Percentiles rank a stretch among this genome's conserved stretches.
These are phyloP conservation scores for Populus deltoides DNA, from an alignment of 345 rosid genomes.

Conservation along the genomic window DNA sequence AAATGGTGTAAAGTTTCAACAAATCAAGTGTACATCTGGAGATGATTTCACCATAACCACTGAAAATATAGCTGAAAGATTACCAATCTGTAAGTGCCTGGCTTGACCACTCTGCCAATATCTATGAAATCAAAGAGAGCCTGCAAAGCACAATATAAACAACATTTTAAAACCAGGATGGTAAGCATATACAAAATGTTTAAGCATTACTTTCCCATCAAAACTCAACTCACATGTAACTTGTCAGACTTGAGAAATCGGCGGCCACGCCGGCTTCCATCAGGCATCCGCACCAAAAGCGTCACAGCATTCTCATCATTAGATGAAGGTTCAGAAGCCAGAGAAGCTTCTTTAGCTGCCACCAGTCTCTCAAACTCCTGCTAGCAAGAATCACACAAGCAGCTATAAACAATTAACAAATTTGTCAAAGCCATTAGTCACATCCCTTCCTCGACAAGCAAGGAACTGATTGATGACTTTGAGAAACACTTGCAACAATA, in stretches of 20 bases:
- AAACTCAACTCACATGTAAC: slow-evolving; percentile 60
- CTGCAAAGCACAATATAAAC: slow-evolving; percentile 42
- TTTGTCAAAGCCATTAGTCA: background rate
- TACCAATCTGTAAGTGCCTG: slow-evolving; percentile 93
- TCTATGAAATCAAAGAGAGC: slow-evolving; percentile 90
- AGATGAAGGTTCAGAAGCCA: slow-evolving; percentile 80
- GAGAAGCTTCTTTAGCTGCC: slow-evolving; percentile 86
- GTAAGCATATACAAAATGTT: background rate
- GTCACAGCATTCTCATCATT: slow-evolving; percentile 83
- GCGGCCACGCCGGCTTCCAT: slow-evolving; percentile 89
- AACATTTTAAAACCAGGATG: background rate
- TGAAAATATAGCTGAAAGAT: slow-evolving; percentile 6
- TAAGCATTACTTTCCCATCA: background rate
- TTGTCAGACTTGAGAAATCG: slow-evolving; percentile 79
- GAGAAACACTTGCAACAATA: background rate
- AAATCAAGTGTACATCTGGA: background rate
- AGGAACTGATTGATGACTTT: background rate
- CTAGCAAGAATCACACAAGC: slow-evolving; percentile 1
- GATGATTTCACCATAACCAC: background rate
- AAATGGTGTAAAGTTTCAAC: background rate
- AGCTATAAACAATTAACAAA: slow-evolving; percentile 7
- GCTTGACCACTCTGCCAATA: slow-evolving; percentile 77
- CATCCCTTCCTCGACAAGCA: background rate
- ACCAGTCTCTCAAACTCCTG: slow-evolving; percentile 88
- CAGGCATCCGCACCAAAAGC: slow-evolving; percentile 91